Percentiles rank a stretch among this genome's conserved stretches.
Conservation (phyloP, 345 rosid species). For the Populus nigra region DNA sequence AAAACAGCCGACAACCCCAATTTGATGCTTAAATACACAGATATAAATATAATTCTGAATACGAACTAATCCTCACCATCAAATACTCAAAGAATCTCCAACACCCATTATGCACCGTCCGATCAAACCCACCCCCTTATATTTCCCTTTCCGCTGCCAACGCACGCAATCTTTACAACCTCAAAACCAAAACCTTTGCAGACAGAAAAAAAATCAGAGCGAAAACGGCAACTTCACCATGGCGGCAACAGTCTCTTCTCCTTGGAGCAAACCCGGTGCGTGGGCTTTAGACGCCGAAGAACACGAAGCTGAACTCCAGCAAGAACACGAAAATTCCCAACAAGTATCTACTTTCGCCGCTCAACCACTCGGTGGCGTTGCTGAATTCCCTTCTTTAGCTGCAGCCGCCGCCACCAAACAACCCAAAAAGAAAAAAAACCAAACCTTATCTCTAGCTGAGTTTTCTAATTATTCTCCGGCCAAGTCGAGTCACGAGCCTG, state of each 20-base stretch:
- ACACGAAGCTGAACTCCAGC: slow-evolving; percentile 64
- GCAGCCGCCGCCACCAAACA: slow-evolving; percentile 67
- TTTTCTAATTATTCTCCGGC: slow-evolving; percentile 38
- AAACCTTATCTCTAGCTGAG: slow-evolving; percentile 65
- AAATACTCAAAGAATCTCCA: neutral
- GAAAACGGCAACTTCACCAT: slow-evolving; percentile 19
- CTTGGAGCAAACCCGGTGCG: slow-evolving; percentile 91
- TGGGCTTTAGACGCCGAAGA: slow-evolving; percentile 95
- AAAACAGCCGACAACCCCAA: too few relatives aligned
- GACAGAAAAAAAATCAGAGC: neutral
- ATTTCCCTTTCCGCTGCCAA: slow-evolving; percentile 27
- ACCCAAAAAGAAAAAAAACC: slow-evolving; percentile 72
- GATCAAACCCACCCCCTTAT: slow-evolving; percentile 28
- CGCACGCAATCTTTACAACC: slow-evolving; percentile 29
- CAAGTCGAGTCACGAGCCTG: slow-evolving; percentile 36
- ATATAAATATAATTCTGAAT: neutral
- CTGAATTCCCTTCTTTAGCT: slow-evolving; percentile 65
- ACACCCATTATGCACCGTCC: slow-evolving; percentile 35
- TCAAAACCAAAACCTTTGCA: slow-evolving; percentile 6
- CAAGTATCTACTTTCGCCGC: slow-evolving; percentile 11
- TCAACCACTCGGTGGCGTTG: slow-evolving; percentile 8
- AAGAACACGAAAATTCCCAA: slow-evolving; percentile 31
- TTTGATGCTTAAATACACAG: too few relatives aligned
- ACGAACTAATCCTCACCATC: neutral
- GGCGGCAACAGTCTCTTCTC: slow-evolving; percentile 86